Evolutionary conservation across 805 yeast species (phyloP).

Genomic region (Lipomyces spencermartinsiae): DNA sequence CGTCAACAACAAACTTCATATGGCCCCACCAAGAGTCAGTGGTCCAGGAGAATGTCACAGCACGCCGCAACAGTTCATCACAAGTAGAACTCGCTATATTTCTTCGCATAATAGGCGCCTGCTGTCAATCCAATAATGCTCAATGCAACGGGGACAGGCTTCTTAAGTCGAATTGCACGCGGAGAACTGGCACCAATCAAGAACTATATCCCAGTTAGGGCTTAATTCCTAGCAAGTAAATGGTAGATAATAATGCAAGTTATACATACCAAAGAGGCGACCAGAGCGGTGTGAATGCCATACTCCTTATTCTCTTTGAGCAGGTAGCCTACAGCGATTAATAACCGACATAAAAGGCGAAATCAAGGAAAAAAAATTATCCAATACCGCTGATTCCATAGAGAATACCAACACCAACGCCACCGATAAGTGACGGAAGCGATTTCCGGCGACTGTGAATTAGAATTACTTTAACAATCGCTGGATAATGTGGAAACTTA

Average conservation of each 20-base stretch:
- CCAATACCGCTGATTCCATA: conserved; percentile 54
- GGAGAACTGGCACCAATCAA: conserved; percentile 75
- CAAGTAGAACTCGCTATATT: conserved; percentile 73
- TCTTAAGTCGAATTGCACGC: conserved; percentile 66
- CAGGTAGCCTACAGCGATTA: conserved; percentile 60
- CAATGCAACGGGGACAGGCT: conserved; percentile 77
- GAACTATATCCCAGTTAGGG: conserved; percentile 13
- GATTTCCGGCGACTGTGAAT: conserved; percentile 63
- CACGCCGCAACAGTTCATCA: not conserved
- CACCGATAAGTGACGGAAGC: conserved; percentile 80
- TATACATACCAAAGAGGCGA: conserved; percentile 59
- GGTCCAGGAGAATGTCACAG: not conserved
- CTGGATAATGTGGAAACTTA: not conserved
- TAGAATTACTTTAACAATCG: not conserved
- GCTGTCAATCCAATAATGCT: conserved; percentile 68
- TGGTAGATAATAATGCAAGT: not conserved
- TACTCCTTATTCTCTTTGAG: conserved; percentile 72
- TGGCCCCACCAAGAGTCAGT: not conserved
- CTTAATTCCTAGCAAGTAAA: not conserved
- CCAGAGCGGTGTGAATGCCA: conserved; percentile 82
- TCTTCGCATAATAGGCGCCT: conserved; percentile 71
- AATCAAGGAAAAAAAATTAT: conserved; percentile 48
- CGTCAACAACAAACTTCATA: not conserved
- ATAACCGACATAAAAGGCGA: not conserved
- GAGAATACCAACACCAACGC: conserved; percentile 53